Evolutionary conservation across 345 rosid species (phyloP).

Genomic region (Nasturtium officinale): DNA sequence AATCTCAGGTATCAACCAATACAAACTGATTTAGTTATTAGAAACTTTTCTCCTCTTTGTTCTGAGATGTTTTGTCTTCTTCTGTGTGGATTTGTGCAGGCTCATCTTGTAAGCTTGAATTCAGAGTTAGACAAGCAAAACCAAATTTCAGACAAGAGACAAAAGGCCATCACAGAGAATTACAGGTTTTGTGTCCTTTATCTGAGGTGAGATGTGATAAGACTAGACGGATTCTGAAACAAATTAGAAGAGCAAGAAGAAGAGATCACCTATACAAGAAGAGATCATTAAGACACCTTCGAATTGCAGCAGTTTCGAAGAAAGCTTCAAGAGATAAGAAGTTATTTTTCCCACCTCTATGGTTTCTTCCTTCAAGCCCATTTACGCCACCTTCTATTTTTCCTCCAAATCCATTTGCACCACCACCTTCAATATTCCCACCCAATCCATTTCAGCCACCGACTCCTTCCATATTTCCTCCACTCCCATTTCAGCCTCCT

Average conservation of each 20-base stretch:
- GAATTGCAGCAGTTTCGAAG: neutral
- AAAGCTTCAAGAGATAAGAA: conserved; percentile 14
- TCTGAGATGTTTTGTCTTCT: conserved; percentile 17
- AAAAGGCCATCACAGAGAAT: conserved; percentile 57
- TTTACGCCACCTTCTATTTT: conserved; percentile 35
- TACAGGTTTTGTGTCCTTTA: conserved; percentile 51
- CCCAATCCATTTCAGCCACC: conserved; percentile 46
- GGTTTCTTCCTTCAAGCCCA: conserved; percentile 40
- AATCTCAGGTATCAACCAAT: conserved; percentile 30
- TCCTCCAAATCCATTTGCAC: conserved; percentile 45
- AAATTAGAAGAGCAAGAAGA: conserved; percentile 16
- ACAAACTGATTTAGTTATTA: conserved; percentile 1
- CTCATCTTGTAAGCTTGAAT: conserved; percentile 62
- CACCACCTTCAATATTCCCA: conserved; percentile 40
- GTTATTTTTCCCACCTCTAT: conserved; percentile 37
- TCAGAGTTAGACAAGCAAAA: conserved; percentile 47
- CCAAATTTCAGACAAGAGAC: conserved; percentile 48
- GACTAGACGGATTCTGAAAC: conserved; percentile 27
- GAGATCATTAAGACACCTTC: conserved; percentile 20
- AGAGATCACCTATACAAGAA: conserved; percentile 20
- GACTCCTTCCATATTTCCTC: conserved; percentile 38
- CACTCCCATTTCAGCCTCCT: conserved; percentile 13
- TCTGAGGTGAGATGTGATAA: neutral
- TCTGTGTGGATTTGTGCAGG: conserved; percentile 48
- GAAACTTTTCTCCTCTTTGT: neutral